A percentile compares a stretch with the other conserved stretches of the same genome.
Conservation (phyloP, 306 rosid species). For the Cucurbita ficifolia region DNA sequence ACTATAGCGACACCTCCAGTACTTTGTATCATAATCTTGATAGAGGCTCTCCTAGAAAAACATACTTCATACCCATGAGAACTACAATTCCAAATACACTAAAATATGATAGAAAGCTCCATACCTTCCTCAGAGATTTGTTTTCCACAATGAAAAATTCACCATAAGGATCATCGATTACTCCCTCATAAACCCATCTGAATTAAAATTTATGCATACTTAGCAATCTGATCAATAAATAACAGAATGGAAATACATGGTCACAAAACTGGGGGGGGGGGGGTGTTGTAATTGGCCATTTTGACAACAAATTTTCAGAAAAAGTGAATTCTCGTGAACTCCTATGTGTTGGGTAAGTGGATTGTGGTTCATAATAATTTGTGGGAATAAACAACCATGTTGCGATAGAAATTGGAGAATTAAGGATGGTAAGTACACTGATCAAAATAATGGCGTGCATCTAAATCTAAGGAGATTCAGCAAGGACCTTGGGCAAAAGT, state of each 20-base stretch:
- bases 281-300: too few relatives aligned
- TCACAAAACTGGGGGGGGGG: neutral
- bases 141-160: constrained; percentile 91
- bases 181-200: constrained; percentile 98
- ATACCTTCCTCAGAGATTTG: constrained; percentile 81
- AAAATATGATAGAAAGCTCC: constrained; percentile 2
- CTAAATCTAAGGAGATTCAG: too few relatives aligned
- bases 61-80: constrained; percentile 13
- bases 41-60: constrained; percentile 77
- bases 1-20: constrained; percentile 87
- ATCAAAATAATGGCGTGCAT: too few relatives aligned
- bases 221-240: neutral
- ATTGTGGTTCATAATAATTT: neutral
- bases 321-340: neutral
- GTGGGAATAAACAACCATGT: neutral
- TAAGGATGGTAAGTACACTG: too few relatives aligned
- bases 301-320: neutral
- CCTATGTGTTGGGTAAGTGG: neutral
- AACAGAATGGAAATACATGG: neutral
- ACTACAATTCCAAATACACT: constrained; percentile 10
- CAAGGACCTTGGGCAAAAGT: too few relatives aligned
- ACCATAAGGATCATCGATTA: constrained; percentile 89
- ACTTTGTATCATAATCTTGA: constrained; percentile 82
- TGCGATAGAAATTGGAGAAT: too few relatives aligned
- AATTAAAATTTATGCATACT: constrained; percentile 18